Evolutionary conservation across 2,329 filamentous ascomycete species (phyloP), one percentile per base, ranked within the genome.

Genomic region (Phaeosphaeriaceae sp.): DNA sequence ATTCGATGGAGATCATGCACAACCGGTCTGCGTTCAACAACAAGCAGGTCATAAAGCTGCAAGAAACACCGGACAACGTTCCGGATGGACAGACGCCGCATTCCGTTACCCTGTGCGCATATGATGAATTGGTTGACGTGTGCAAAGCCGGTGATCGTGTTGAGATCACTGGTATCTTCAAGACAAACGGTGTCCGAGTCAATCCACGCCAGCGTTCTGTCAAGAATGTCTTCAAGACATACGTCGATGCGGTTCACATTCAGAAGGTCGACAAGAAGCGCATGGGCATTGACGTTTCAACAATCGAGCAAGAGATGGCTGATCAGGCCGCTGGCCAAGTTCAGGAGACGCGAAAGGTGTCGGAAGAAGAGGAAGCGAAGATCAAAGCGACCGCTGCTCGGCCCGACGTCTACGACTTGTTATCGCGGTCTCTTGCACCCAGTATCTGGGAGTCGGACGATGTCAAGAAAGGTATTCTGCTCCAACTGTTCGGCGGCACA

Each of bases 371-470:
- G 67, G 92, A 97, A 75, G 88, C 88, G 55, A 94, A 91, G 81
- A 99, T 99, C 75, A 90, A 87, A 70, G 88, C 86, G 58, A 95
- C 91, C 11, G 91, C 91, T 11, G 85, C 86, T 31, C 88, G 95
- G 53, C 83, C 89, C 1, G 95, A 99, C 76, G 89, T 99, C 53
- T 99, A 99, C 76, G 93, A 99, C 21, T 86, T 99, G 22, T 86
- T 99, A 3, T 86, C 95, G 19, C 88, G 94, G 40, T 98, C 94
- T 1, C 83, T 99, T 25, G 95, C 95, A 1, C 95, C 95, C 15
- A 97, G 93, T 58, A 90, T 99, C 71, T 97, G 96, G 80, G 95
- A 99, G 79, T 91, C 96, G 89, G 95, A 99, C 67, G 95, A 99
- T 71, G 93, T 98, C 48, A 99, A 99, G 84, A 99, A 99, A 80